Evolutionary conservation across 805 yeast genomes (phyloP).

Genomic region (Saccharomycopsis lassenensis): DNA sequence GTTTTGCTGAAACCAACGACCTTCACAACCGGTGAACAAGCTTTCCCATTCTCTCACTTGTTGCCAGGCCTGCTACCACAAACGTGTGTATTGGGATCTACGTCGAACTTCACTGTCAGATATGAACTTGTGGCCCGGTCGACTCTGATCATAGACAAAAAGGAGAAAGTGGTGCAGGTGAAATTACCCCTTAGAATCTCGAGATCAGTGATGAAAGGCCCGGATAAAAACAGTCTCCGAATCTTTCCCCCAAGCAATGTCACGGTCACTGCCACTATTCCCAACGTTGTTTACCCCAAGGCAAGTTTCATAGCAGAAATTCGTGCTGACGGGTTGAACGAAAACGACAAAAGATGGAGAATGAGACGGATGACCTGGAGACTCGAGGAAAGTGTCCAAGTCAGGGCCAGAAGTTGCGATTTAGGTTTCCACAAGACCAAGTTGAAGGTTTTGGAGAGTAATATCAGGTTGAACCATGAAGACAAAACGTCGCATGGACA

Average conservation of each 20-base stretch:
- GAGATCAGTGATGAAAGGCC: conserved; percentile 70
- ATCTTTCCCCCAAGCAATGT: conserved; percentile 94
- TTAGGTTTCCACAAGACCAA: conserved; percentile 37
- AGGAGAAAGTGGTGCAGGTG: conserved; percentile 30
- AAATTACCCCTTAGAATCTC: conserved; percentile 59
- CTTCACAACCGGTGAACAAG: conserved; percentile 63
- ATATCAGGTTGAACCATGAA: conserved; percentile 24
- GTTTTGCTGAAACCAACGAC: conserved; percentile 49
- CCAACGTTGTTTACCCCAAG: conserved; percentile 82
- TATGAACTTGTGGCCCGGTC: conserved; percentile 67
- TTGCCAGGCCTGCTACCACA: conserved; percentile 86
- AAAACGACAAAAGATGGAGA: conserved; percentile 62
- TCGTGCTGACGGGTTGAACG: conserved; percentile 62
- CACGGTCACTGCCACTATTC: conserved; percentile 76
- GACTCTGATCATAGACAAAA: conserved; percentile 28
- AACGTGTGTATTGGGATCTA: conserved; percentile 47
- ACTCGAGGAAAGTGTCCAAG: conserved; percentile 70
- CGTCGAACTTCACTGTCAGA: conserved; percentile 40
- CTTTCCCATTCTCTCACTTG: conserved; percentile 84
- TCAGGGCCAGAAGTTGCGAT: conserved; percentile 47
- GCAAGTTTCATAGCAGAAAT: conserved; percentile 78
- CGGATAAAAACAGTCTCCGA: conserved; percentile 76
- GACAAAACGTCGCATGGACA: conserved; percentile 6
- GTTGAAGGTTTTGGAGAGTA: conserved; percentile 34
- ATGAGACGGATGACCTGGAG: conserved; percentile 86